Evolutionary conservation across 2,329 filamentous ascomycete species (phyloP).

Genomic region (Cladorrhinum sp.): DNA sequence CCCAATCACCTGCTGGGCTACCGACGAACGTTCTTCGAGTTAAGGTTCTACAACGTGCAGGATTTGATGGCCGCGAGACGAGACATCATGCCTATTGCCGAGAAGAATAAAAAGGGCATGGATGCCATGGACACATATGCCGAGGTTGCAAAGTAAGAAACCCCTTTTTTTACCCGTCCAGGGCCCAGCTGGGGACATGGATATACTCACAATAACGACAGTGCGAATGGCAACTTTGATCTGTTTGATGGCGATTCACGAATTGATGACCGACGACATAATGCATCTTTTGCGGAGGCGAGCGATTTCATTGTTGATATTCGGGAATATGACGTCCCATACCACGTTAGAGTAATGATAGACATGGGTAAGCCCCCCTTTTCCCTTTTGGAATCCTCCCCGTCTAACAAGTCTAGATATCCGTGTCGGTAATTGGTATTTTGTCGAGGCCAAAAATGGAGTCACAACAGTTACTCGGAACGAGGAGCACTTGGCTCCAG

Average conservation of each 20-base stretch:
- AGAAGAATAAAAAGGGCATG: constrained; percentile 95
- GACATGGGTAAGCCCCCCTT: constrained; percentile 64
- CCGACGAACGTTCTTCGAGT: constrained; percentile 79
- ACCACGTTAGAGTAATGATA: constrained; percentile 98
- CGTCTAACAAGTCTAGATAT: constrained; percentile 63
- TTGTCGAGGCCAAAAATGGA: constrained; percentile 90
- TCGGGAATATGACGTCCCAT: constrained; percentile 97
- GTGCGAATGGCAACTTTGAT: constrained; percentile 79
- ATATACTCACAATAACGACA: constrained; percentile 34
- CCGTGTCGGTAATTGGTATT: constrained; percentile 95
- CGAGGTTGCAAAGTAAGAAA: constrained; percentile 79
- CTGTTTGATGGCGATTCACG: constrained; percentile 87
- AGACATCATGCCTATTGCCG: constrained; percentile 83
- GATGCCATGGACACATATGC: constrained; percentile 98
- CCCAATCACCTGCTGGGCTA: constrained; percentile 95
- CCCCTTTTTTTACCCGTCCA: background rate
- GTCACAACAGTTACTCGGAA: constrained; percentile 78
- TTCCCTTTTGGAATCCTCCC: background rate
- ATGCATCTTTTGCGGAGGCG: constrained; percentile 74
- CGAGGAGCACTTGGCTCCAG: constrained; percentile 81
- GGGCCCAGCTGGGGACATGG: constrained; percentile 18
- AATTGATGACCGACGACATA: constrained; percentile 75
- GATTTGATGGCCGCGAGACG: constrained; percentile 83
- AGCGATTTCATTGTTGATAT: constrained; percentile 99
- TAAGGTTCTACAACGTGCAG: constrained; percentile 82